Base-by-base conservation (phyloP, 768 basidiomycete species). In the Psilocybe cyanescens region DNA sequence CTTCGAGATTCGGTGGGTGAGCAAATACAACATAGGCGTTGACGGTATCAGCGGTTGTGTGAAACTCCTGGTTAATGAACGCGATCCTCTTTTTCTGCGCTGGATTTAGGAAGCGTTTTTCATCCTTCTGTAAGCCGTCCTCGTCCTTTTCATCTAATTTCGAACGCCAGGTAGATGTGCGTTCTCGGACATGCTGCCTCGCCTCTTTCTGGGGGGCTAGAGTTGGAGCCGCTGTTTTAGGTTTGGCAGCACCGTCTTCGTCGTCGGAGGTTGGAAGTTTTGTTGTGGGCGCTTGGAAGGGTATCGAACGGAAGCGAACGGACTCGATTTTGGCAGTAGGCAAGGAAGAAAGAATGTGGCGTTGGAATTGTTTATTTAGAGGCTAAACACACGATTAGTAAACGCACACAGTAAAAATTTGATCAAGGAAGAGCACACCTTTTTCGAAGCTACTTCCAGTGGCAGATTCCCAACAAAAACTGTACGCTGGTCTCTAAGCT, bases 11-110 rank as follows among this genome's bases (percentile, higher is more conserved):
- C 3, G 70, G 61, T 7, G 86, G 82, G 68, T 95, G 86, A 0
- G 93, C 92, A 72, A 98, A 95, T 17, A 99, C 94, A 50, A 97
- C 75, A 73, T 99, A 99, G 0, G 94, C 92, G 69, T 95, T 92
- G 60, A 93, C 85, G 16, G 86, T 82, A 66, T 86, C 87, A 3
- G 89, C 88, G 35, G 85, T 82, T 2, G 87, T 79, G 75, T 99
- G 95, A 69, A 98, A 86, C 67, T 97, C 94, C 57, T 89, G 88
- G 70, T 95, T 92, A 72, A 99, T 97, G 74, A 95, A 97, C 0
- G 95, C 93, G 56, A 98, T 86, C 65, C 89, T 92, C 77, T 96
- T 93, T 80, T 97, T 98, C 75, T 97, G 92, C 54, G 82, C 83
- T 0, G 93, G 83, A 6, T 86, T 92, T 54, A 97, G 83, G 72